Evolutionary conservation across 192 early-diverging fungal species (phyloP), one percentile per base, ranked within the genome.

Genomic region (Mortierella antarctica): DNA sequence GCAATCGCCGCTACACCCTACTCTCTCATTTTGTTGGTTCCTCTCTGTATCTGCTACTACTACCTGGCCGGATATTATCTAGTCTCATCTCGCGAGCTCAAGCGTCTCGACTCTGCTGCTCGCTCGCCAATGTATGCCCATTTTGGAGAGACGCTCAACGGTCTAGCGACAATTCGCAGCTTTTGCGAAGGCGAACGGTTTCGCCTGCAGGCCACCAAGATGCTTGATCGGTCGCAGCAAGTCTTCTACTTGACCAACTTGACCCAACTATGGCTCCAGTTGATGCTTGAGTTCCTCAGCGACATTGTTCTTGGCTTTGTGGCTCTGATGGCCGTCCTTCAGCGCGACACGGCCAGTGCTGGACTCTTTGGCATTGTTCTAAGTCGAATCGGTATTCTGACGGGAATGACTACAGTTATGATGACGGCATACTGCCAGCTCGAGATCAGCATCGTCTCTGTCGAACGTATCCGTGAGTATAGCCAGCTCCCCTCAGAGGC

Each of bases 391-490:
- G 72, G 90, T 7, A 75, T 79, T 8, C 85, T 93, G 57, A 93
- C 95, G 10, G 88, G 92, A 67, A 86, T 89, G 50, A 72, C 95
- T 41, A 91, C 91, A 66, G 93, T 90, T 93, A 85, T 92, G 78
- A 89, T 96, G 14, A 86, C 93, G 6, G 88, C 90, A 56, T 89
- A 86, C 51, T 93, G 92, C 58, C 91, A 94, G 66, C 89, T 95
- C 53, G 93, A 94, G 57, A 86, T 79, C 46, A 84, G 82, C 50
- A 83, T 91, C 73, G 87, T 88, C 9, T 88, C 92, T 14, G 89
- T 93, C 13, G 92, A 94, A 78, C 89, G 94, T 40, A 86, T 93
- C 62, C 88, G 89, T 51, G 94, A 96, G 71, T 95, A 95, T 66
- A 85, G 86, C 70, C 89, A 95, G 10, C 78, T 95, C 46, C 83